A percentile compares a stretch with the other conserved stretches of the same genome.
phyloP scores from a whole-genome alignment of 371 early-diverging fungal genomes.

The Actinomortierella wolfii region DNA sequence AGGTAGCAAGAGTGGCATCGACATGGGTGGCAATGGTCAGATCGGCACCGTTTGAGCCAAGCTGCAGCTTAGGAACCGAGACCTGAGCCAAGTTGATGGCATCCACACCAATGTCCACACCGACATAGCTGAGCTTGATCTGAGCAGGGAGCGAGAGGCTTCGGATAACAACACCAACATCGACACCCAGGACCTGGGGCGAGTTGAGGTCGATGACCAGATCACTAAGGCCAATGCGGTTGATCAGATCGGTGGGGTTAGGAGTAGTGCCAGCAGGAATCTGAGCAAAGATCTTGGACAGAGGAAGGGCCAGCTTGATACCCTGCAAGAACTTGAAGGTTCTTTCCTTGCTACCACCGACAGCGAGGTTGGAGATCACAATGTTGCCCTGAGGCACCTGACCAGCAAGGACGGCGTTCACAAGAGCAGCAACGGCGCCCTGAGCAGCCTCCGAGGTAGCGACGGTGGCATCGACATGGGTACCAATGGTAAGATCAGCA shows the following conservation, averaged over 20 bases:
- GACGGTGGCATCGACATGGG: slow-evolving; percentile 29
- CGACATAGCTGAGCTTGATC: slow-evolving; percentile 46
- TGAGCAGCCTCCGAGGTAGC: slow-evolving; percentile 15
- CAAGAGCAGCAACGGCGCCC: slow-evolving; percentile 20
- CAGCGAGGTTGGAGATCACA: slow-evolving; percentile 41
- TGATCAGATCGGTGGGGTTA: slow-evolving; percentile 14
- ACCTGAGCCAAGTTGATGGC: slow-evolving; percentile 33
- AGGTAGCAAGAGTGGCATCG: slow-evolving; percentile 20
- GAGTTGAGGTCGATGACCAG: slow-evolving; percentile 32
- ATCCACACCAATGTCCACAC: slow-evolving; percentile 30
- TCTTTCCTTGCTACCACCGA: slow-evolving; percentile 38
- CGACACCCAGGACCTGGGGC: slow-evolving; percentile 42
- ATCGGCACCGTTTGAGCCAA: slow-evolving; percentile 22
- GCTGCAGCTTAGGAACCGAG: slow-evolving; percentile 25
- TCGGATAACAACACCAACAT: slow-evolving; percentile 30
- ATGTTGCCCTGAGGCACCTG: slow-evolving; percentile 36
- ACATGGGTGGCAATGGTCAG: slow-evolving; percentile 31
- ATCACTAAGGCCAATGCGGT: slow-evolving; percentile 21
- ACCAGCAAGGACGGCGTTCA: slow-evolving; percentile 30
- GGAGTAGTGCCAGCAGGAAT: no score
- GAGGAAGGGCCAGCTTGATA: slow-evolving; percentile 34
- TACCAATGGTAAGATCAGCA: slow-evolving; percentile 21
- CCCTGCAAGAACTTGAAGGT: slow-evolving; percentile 37
- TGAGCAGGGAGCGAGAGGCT: slow-evolving; percentile 35
- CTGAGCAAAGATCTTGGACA: slow-evolving; percentile 16